Evolutionary conservation across 1,139 yeast species (phyloP).

Genomic region (Blastobotrys buckinghamii): DNA sequence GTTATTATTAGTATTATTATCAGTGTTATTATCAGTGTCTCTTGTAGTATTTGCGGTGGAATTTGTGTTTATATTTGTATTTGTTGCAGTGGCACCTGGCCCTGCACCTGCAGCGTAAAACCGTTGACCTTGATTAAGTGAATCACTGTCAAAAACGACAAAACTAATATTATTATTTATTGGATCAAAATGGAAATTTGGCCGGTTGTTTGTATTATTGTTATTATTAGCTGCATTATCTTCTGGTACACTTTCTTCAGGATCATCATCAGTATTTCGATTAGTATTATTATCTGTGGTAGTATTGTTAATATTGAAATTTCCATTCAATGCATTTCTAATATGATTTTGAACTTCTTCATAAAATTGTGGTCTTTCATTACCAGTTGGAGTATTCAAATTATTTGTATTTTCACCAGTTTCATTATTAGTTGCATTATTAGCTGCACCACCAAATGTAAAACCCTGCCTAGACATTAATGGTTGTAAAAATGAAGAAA

Average conservation of each 20-base stretch:
- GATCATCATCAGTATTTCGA: slow-evolving; percentile 2
- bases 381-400: too few species aligned
- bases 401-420: background rate
- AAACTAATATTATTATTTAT: slow-evolving; percentile 1
- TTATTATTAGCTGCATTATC: background rate
- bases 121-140: background rate
- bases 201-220: background rate
- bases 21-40: slow-evolving; percentile 2
- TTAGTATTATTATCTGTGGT: background rate
- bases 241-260: slow-evolving; percentile 7
- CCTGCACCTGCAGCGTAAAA: background rate
- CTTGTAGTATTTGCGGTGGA: background rate
- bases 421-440: background rate
- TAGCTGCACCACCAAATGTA: background rate
- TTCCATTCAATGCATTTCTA: background rate
- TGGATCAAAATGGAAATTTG: slow-evolving; percentile 4
- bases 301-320: background rate
- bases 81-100: too few species aligned
- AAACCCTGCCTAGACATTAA: background rate
- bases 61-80: background rate
- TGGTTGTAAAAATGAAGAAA: background rate
- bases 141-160: background rate
- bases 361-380: too few species aligned
- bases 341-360: background rate
- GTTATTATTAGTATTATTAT: slow-evolving; percentile 2